Conservation (phyloP, 306 rosid species). For the Dryas octopetala region DNA sequence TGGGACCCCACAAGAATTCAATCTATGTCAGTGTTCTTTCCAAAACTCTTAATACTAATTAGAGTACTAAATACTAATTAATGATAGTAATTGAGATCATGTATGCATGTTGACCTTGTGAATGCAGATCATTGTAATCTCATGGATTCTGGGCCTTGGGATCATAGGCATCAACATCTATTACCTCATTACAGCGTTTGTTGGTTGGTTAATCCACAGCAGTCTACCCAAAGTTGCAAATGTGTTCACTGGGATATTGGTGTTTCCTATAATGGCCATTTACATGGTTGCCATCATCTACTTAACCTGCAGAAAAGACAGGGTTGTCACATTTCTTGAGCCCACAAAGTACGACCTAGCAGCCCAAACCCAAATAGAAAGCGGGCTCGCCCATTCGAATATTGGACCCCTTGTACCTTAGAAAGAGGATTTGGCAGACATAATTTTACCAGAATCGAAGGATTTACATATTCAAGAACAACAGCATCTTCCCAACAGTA, state of each 20-base stretch:
- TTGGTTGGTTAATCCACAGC: conserved; percentile 69
- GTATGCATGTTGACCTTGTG: no score
- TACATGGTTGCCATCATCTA: conserved; percentile 56
- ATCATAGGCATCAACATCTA: conserved; percentile 76
- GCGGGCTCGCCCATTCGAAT: conserved; percentile 29
- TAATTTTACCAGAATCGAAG: conserved; percentile 44
- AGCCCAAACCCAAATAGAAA: conserved; percentile 54
- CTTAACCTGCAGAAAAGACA: conserved; percentile 65
- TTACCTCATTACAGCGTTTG: conserved; percentile 71
- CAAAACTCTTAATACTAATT: no score
- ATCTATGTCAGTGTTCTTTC: conserved; percentile 32
- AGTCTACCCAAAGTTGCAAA: conserved; percentile 57
- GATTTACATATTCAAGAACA: no score
- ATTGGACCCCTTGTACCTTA: conserved; percentile 42
- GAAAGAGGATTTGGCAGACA: conserved; percentile 64
- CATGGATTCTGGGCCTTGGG: conserved; percentile 72
- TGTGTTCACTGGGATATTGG: conserved; percentile 65
- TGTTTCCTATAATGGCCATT: conserved; percentile 73
- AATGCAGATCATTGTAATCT: conserved; percentile 56
- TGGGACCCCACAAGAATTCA: conserved; percentile 94
- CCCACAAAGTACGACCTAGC: conserved; percentile 37
- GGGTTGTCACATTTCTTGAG: conserved; percentile 46
- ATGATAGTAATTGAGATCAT: no score
- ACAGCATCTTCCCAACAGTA: no score
- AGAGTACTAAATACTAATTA: no score